Conservation (phyloP, 2,329 filamentous ascomycete species). For the Macrophomina pseudophaseolina region DNA sequence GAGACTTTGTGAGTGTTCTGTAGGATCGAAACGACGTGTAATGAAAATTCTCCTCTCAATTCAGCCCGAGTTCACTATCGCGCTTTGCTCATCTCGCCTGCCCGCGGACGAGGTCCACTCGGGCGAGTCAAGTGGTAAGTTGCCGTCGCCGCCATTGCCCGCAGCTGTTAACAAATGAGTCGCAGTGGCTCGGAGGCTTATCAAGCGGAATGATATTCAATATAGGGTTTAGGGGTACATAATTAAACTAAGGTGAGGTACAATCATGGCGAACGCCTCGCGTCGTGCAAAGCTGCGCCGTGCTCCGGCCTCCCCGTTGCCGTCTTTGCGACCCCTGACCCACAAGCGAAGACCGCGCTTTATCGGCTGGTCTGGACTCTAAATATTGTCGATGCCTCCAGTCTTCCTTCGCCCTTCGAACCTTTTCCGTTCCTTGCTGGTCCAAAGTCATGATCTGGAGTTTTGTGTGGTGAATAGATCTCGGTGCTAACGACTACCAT, state of each 20-base stretch:
- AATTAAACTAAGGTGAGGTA: conserved; percentile 23
- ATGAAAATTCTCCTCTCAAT: conserved; percentile 27
- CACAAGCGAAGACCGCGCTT: conserved; percentile 16
- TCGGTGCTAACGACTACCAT: conserved; percentile 5
- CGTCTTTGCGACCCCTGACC: conserved; percentile 16
- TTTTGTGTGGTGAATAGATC: neutral
- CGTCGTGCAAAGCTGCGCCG: neutral
- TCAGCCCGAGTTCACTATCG: neutral
- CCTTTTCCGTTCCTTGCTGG: conserved; percentile 12
- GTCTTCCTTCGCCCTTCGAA: neutral
- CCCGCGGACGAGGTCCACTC: neutral
- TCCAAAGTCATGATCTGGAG: conserved; percentile 11
- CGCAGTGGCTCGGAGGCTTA: neutral
- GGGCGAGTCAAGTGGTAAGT: neutral
- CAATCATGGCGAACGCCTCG: conserved; percentile 20
- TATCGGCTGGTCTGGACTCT: conserved; percentile 8
- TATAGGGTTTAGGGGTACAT: conserved; percentile 23
- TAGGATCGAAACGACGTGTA: conserved; percentile 23
- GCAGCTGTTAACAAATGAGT: neutral
- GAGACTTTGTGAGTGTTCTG: conserved; percentile 10
- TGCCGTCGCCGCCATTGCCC: neutral
- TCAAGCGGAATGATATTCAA: conserved; percentile 2
- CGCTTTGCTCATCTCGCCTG: no score
- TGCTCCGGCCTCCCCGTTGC: conserved; percentile 5
- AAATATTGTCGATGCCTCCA: conserved; percentile 14